A percentile compares a stretch with the other conserved stretches of the same genome.
Conservation (phyloP, 371 early-diverging fungal genomes). For the Blakeslea trispora region DNA sequence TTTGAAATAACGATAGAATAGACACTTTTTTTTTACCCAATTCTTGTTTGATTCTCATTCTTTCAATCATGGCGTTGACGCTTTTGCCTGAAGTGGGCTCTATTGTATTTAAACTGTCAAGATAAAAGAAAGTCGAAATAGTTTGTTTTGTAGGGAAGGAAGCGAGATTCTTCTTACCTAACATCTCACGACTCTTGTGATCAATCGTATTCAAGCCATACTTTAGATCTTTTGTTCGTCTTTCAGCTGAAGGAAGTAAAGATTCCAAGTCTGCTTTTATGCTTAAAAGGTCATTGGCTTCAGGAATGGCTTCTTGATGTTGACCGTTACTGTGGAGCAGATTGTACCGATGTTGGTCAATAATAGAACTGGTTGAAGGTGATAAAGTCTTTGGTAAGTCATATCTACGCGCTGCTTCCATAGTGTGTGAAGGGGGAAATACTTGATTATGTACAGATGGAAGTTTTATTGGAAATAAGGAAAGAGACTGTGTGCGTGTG, state of each 20-base stretch:
- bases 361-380: not conserved
- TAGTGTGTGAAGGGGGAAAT: too few species aligned
- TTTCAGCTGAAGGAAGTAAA: conserved; percentile 26
- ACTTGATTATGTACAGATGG: too few species aligned
- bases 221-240: conserved; percentile 24
- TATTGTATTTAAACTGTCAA: too few species aligned
- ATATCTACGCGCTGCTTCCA: not conserved
- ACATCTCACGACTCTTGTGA: not conserved
- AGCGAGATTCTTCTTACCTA: not conserved
- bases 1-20: too few species aligned
- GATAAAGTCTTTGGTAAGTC: not conserved
- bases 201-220: conserved; percentile 7
- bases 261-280: conserved; percentile 40
- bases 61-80: conserved; percentile 29
- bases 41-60: conserved; percentile 39
- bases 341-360: not conserved
- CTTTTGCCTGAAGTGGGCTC: conserved; percentile 23
- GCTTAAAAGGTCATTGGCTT: conserved; percentile 29
- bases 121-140: too few species aligned
- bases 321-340: not conserved
- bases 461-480: too few species aligned
- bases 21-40: conserved; percentile 14
- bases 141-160: not conserved
- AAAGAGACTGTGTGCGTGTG: too few species aligned
- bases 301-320: conserved; percentile 30